Evolutionary conservation across 441 rosid species (phyloP), one percentile per base, ranked within the genome.

Genomic region (Codiaeum variegatum): DNA sequence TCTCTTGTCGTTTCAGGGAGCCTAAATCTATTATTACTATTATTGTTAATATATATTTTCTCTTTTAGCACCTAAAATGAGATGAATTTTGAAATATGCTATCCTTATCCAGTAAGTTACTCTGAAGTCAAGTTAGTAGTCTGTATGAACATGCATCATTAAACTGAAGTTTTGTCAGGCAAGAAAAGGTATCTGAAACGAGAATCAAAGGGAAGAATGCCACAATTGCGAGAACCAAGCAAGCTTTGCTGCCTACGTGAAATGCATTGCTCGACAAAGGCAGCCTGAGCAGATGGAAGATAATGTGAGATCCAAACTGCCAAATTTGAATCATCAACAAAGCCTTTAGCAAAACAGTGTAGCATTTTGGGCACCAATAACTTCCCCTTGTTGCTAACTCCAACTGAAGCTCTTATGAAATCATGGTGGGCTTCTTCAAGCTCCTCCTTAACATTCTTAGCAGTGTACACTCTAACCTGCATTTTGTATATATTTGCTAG

Each of bases 261-360:
- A 70, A 90, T 82, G 87, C 94, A 91, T 72, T 86, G 92, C 81
- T 91, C 93, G 4, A 88, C 94, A 79, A 93, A 93, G 40, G 87
- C 84, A 0, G 97, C 94, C 58, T 91, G 97, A 36, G 73, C 69
- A 26, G 91, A 81, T 6, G 96, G 97, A 78, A 91, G 86, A 84
- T 91, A 90, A 73, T 85, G 86, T 31, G 98, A 90, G 69, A 88
- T 91, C 97, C 98, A 93, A 58, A 87, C 87, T 31, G 90, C 89
- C 74, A 93, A 85, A 66, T 85, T 87, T 28, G 85, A 67, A 76
- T 91, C 96, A 56, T 88, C 98, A 32, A 93, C 91, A 23, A 78
- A 77, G 79, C 87, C 82, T 79, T 82, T 90, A 13, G 87, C 87
- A 67, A 83, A 91, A 78, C 96, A 90, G 73, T 91, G 94, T 47